A percentile compares a stretch with the other conserved stretches of the same genome.
Evolutionary conservation across 257 asterid species (phyloP).

Genomic region (Nicotiana tabacum): DNA sequence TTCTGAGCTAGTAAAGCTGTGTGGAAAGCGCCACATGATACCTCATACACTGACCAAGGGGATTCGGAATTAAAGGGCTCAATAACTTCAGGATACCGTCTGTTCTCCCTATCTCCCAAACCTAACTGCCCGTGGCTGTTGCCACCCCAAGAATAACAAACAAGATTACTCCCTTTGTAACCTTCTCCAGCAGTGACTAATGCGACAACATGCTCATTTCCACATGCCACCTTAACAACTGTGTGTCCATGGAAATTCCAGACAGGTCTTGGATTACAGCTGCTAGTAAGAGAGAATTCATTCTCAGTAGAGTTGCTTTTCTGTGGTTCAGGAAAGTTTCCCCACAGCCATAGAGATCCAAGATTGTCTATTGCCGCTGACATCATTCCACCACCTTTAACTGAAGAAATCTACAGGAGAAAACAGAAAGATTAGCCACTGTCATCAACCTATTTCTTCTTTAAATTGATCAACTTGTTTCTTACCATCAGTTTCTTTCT

Average conservation of each 20-base stretch:
- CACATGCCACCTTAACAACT: constrained; percentile 85
- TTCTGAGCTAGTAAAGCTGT: constrained; percentile 63
- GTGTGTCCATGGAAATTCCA: constrained; percentile 85
- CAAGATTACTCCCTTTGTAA: constrained; percentile 43
- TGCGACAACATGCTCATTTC: constrained; percentile 81
- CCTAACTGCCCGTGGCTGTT: constrained; percentile 88
- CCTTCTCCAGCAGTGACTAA: constrained; percentile 69
- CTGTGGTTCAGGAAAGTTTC: constrained; percentile 63
- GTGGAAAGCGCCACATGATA: constrained; percentile 84
- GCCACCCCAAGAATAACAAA: constrained; percentile 90
- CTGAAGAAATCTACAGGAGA: constrained; percentile 53
- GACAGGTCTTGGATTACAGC: constrained; percentile 52
- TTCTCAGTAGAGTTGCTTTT: constrained; percentile 30
- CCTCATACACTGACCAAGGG: constrained; percentile 63
- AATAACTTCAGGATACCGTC: constrained; percentile 52
- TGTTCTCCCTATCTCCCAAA: constrained; percentile 65
- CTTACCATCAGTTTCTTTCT: constrained; percentile 55
- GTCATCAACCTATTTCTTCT: neutral
- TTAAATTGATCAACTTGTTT: neutral
- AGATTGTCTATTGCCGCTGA: constrained; percentile 72
- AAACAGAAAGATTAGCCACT: neutral
- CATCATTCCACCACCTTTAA: constrained; percentile 93
- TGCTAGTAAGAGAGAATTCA: constrained; percentile 39
- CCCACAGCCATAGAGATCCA: constrained; percentile 92
- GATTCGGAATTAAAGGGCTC: constrained; percentile 45